Conservation (phyloP, 2,329 filamentous ascomycete genomes). For the Talaromyces piceae region DNA sequence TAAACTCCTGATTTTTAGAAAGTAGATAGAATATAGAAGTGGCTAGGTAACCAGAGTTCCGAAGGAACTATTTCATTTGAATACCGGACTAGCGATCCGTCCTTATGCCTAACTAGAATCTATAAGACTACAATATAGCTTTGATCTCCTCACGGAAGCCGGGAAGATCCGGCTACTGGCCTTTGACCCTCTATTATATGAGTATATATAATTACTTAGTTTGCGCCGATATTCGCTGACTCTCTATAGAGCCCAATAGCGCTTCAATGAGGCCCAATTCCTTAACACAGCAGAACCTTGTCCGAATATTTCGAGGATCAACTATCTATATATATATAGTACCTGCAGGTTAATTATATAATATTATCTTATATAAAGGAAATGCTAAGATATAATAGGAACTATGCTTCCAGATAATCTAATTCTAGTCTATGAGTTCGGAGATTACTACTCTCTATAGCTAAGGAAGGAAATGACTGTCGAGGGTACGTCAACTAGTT, state of each 20-base stretch:
- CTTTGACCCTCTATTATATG: slow-evolving; percentile 13
- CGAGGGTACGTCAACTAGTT: background rate
- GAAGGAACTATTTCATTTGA: slow-evolving; percentile 16
- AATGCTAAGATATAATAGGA: slow-evolving; percentile 7
- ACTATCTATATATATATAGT: background rate
- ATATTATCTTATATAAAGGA: background rate
- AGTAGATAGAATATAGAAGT: too few species aligned
- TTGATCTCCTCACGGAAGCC: slow-evolving; percentile 15
- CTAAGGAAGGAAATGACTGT: slow-evolving; percentile 14
- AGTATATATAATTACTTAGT: slow-evolving; percentile 8
- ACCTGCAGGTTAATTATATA: background rate
- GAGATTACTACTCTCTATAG: slow-evolving; percentile 18
- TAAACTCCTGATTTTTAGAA: too few species aligned
- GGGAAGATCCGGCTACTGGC: slow-evolving; percentile 15
- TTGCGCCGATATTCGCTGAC: background rate
- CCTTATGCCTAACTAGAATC: slow-evolving; percentile 12
- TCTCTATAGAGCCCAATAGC: background rate
- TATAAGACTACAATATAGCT: slow-evolving; percentile 10
- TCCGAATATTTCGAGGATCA: background rate
- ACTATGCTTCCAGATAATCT: slow-evolving; percentile 15
- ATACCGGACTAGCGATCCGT: slow-evolving; percentile 12
- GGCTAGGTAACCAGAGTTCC: too few species aligned
- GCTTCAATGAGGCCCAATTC: slow-evolving; percentile 10
- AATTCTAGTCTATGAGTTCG: slow-evolving; percentile 19
- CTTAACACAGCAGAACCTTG: background rate